A percentile compares a stretch with the other conserved stretches of the same genome.
phyloP scores from a whole-genome alignment of 2,329 filamentous ascomycete genomes.

The Chaetomium strumarium region DNA sequence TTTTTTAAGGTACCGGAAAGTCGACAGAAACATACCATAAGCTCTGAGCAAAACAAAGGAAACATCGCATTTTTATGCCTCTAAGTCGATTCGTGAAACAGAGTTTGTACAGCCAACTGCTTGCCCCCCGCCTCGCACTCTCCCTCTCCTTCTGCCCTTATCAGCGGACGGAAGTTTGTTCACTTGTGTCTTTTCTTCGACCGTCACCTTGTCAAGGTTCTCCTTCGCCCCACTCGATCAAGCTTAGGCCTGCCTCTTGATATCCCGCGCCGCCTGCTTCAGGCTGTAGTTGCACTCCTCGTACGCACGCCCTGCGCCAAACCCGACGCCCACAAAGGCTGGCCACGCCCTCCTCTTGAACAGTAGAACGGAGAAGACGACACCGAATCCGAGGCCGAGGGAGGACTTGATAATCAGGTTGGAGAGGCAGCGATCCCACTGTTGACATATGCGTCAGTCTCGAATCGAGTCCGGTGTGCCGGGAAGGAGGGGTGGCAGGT shows the following conservation, averaged over 20 bases:
- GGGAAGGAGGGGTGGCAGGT: neutral
- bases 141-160: constrained; percentile 3
- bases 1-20: neutral
- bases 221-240: neutral
- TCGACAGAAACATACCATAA: neutral
- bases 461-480: neutral
- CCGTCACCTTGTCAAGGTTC: neutral
- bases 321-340: constrained; percentile 88
- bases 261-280: constrained; percentile 54
- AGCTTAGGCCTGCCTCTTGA: constrained; percentile 27
- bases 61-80: constrained; percentile 19
- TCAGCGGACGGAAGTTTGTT: neutral
- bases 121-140: neutral
- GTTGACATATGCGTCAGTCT: constrained; percentile 3
- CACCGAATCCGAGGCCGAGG: constrained; percentile 91
- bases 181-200: neutral
- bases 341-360: constrained; percentile 99
- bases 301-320: constrained; percentile 93
- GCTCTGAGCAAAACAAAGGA: constrained; percentile 6
- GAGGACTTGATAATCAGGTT: constrained; percentile 95
- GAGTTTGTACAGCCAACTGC: constrained; percentile 17
- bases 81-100: constrained; percentile 16
- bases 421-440: constrained; percentile 99
- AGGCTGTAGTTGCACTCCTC: constrained; percentile 91
- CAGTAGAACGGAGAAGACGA: constrained; percentile 95